These are phyloP conservation scores for Panicum hallii DNA, from an alignment of 202 grass and related monocot genomes.

Conservation along the genomic window DNA sequence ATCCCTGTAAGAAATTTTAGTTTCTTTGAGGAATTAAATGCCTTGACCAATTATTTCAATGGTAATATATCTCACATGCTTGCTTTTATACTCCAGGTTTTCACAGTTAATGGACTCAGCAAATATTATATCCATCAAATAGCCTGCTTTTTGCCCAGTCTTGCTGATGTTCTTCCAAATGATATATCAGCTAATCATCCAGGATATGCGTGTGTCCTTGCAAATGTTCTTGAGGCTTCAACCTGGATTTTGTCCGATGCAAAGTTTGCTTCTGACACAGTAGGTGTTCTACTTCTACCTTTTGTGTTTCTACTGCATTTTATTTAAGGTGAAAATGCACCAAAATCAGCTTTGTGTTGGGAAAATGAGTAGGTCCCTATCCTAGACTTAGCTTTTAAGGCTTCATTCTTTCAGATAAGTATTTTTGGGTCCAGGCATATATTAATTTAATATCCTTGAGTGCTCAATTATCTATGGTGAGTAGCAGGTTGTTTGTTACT, in stretches of 20 bases:
- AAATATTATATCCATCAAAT: constrained; percentile 87
- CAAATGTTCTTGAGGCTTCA: constrained; percentile 95
- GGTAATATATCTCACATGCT: constrained; percentile 41
- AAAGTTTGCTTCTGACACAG: constrained; percentile 74
- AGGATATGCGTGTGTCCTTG: constrained; percentile 96
- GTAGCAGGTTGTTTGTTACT: constrained; percentile 20
- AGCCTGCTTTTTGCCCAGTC: constrained; percentile 61
- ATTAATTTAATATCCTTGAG: constrained; percentile 27
- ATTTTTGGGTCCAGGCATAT: background rate
- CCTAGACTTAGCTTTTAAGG: constrained; percentile 2
- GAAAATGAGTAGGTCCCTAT: background rate
- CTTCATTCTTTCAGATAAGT: background rate
- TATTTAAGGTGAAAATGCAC: constrained; percentile 14
- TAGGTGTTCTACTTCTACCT: constrained; percentile 53
- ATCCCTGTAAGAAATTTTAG: constrained; percentile 1
- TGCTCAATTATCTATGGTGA: background rate
- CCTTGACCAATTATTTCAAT: constrained; percentile 27
- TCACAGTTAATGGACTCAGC: constrained; percentile 72
- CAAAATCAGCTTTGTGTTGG: background rate
- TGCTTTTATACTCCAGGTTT: constrained; percentile 62
- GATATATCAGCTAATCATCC: constrained; percentile 72
- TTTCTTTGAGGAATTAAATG: constrained; percentile 33
- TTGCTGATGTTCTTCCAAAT: constrained; percentile 60
- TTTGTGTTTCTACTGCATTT: constrained; percentile 37
- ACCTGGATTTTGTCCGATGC: constrained; percentile 79